Evolutionary conservation across 2,329 filamentous ascomycete species (phyloP).

Genomic region (Alternaria ethzedia): DNA sequence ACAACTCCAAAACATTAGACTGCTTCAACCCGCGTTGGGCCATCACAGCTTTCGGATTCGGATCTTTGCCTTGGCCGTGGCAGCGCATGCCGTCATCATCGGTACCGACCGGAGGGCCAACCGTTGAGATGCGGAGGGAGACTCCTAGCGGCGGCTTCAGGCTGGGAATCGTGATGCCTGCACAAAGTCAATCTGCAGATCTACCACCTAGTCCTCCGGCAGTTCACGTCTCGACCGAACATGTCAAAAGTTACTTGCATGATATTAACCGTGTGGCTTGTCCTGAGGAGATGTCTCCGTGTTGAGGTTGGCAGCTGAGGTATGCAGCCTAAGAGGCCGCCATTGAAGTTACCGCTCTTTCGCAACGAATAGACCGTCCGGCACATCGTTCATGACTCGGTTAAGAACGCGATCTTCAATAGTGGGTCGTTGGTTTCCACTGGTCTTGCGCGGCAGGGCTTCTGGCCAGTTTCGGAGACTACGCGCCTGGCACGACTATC

Average conservation of each 20-base stretch:
- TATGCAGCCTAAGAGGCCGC: neutral
- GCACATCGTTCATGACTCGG: slow-evolving; percentile 9
- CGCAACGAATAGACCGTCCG: slow-evolving; percentile 10
- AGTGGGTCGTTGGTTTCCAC: neutral
- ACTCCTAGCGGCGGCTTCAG: neutral
- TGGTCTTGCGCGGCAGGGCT: neutral
- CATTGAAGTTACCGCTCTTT: neutral
- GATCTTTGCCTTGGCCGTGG: neutral
- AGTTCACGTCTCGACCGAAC: neutral
- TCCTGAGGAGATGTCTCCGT: neutral
- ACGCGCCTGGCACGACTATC: neutral
- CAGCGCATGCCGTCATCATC: neutral
- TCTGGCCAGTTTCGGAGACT: neutral
- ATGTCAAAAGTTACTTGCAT: neutral
- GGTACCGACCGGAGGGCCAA: neutral
- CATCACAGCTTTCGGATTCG: neutral
- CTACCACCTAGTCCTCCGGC: neutral
- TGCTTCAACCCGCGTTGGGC: neutral
- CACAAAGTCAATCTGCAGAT: neutral
- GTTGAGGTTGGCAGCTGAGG: neutral
- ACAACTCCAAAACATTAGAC: neutral
- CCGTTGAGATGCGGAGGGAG: neutral
- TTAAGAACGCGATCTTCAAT: slow-evolving; percentile 7
- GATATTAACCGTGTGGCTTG: neutral
- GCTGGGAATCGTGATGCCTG: neutral